phyloP scores from a whole-genome alignment of 768 basidiomycete genomes.

The Phaeotremella fagi region DNA sequence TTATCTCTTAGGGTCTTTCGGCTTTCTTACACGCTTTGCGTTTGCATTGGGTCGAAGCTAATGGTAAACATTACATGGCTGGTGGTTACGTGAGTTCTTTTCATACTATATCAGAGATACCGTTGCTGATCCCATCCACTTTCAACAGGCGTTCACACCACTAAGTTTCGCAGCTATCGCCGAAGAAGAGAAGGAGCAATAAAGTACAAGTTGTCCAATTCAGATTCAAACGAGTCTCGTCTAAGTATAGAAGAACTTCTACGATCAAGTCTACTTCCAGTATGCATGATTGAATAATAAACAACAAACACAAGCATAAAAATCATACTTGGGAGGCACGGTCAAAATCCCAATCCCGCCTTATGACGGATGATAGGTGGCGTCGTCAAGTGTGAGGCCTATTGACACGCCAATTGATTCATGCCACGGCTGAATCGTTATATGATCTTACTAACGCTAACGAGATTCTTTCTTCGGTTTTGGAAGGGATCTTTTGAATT shows the following conservation, averaged over 20 bases:
- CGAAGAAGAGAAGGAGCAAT: slow-evolving; percentile 34
- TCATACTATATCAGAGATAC: background rate
- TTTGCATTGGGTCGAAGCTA: slow-evolving; percentile 67
- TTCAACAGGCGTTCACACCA: slow-evolving; percentile 45
- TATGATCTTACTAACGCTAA: too few relatives aligned
- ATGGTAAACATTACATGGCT: slow-evolving; percentile 92
- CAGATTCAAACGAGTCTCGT: too few relatives aligned
- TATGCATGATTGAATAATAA: background rate
- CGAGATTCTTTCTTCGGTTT: too few relatives aligned
- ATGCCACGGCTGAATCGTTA: background rate
- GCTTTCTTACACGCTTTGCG: slow-evolving; percentile 13
- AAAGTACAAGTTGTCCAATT: background rate
- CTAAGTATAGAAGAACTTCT: too few relatives aligned
- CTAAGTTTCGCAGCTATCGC: slow-evolving; percentile 45
- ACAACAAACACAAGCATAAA: background rate
- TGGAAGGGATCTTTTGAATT: background rate
- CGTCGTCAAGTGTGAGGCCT: too few relatives aligned
- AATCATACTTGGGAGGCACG: background rate
- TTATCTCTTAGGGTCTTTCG: slow-evolving; percentile 26
- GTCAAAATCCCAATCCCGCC: background rate
- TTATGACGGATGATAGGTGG: background rate
- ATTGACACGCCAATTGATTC: too few relatives aligned
- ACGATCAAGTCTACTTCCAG: background rate
- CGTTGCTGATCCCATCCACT: slow-evolving; percentile 8
- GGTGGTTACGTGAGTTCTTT: slow-evolving; percentile 59